phyloP scores from a whole-genome alignment of 1,284 basidiomycete species.

The Neolentinus lepideus region DNA sequence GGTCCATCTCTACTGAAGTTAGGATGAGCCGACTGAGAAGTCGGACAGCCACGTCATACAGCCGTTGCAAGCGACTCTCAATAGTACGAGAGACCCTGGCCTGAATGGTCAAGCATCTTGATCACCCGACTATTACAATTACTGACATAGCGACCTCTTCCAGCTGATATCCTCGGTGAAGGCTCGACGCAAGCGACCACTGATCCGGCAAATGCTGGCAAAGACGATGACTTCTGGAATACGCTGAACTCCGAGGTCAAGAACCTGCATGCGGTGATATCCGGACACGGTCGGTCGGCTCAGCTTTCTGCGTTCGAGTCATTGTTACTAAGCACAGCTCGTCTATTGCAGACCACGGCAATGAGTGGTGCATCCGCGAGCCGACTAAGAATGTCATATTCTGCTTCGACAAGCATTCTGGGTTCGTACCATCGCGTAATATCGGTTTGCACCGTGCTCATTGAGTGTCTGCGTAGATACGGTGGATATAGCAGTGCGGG shows the following conservation, averaged over 20 bases:
- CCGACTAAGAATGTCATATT: slow-evolving; percentile 52
- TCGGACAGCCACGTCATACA: slow-evolving; percentile 41
- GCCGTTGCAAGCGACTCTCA: slow-evolving; percentile 38
- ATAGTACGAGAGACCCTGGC: slow-evolving; percentile 47
- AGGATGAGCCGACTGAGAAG: not conserved
- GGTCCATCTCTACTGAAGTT: slow-evolving; percentile 9
- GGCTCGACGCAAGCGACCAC: slow-evolving; percentile 54
- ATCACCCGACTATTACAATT: not conserved
- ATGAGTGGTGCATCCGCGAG: slow-evolving; percentile 68
- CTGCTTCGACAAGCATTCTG: slow-evolving; percentile 68
- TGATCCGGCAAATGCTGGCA: slow-evolving; percentile 27
- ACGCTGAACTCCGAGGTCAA: slow-evolving; percentile 49
- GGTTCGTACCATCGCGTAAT: no score
- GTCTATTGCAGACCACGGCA: slow-evolving; percentile 67
- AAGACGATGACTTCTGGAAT: slow-evolving; percentile 55
- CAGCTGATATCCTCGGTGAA: slow-evolving; percentile 45
- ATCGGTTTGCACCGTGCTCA: no score
- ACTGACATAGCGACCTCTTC: not conserved
- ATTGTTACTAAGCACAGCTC: no score
- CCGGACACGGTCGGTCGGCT: slow-evolving; percentile 55
- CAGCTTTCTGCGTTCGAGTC: no score
- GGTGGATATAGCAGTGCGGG: slow-evolving; percentile 47
- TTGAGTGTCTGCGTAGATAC: slow-evolving; percentile 41
- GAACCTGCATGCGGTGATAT: slow-evolving; percentile 58
- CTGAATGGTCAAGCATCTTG: slow-evolving; percentile 42